Evolutionary conservation across 495 filamentous ascomycete species (phyloP).

Genomic region (Aspergillus sparsus): DNA sequence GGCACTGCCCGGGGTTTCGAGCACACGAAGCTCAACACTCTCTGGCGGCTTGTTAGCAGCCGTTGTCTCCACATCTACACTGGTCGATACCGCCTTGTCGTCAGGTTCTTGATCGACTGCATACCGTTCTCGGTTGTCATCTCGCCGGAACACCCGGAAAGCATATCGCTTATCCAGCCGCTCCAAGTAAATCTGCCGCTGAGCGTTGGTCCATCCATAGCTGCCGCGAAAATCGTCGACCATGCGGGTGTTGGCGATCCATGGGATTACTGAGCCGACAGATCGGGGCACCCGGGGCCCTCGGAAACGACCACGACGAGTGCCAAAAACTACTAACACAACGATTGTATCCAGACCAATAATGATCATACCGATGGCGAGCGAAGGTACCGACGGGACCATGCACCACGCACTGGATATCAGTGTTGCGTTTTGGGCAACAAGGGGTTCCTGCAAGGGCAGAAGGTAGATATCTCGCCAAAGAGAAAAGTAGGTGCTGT

Average conservation of each 20-base stretch:
- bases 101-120: constrained; percentile 41
- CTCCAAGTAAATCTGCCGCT: constrained; percentile 35
- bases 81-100: neutral
- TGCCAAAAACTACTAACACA: constrained; percentile 42
- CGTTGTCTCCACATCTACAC: neutral
- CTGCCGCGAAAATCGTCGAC: constrained; percentile 39
- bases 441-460: constrained; percentile 23
- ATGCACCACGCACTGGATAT: constrained; percentile 41
- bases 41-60: constrained; percentile 2
- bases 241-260: constrained; percentile 46
- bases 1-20: constrained; percentile 12
- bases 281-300: constrained; percentile 44
- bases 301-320: constrained; percentile 40
- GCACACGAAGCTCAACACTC: constrained; percentile 14
- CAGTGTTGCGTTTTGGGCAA: constrained; percentile 33
- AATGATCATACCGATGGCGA: constrained; percentile 36
- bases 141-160: constrained; percentile 39
- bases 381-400: constrained; percentile 37
- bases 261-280: constrained; percentile 42
- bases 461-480: constrained; percentile 43
- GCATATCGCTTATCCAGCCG: constrained; percentile 38
- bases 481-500: constrained; percentile 44
- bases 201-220: constrained; percentile 34
- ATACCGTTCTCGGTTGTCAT: constrained; percentile 39
- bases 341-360: constrained; percentile 41